Evolutionary conservation across 345 rosid species (phyloP), one percentile per base, ranked within the genome.

Genomic region (Melaleuca quinquenervia): DNA sequence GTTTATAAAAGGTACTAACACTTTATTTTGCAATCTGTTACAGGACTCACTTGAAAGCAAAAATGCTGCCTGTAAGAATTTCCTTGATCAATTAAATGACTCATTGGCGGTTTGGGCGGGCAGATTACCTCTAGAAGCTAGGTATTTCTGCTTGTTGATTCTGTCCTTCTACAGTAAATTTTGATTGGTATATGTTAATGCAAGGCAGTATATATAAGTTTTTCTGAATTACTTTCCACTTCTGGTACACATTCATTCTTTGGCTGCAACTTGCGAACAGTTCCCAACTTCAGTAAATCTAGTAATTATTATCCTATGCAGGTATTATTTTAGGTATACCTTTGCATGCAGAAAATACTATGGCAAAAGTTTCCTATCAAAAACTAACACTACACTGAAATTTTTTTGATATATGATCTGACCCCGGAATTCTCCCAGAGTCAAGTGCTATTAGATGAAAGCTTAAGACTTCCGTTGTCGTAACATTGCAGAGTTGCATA

Each of bases 31-130:
- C 84, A n/a, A 27, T 90, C 36, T 87, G 52, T 89, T 88, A 84
- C 95, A 97, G 99, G 98, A 94, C 84, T 89, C 94, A 58, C 92
- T 94, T 83, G 98, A 87, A 82, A 91, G 91, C 91, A 94, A 87
- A 90, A 94, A 90, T 90, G 91, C 94, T 83, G 90, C 89, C 26
- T 96, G 95, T 89, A 87, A 87, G 83, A 93, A 90, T 58, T 95
- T 97, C 88, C 89, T 96, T 18, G 88, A 89, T 76, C 90, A 90
- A 84, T 89, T 96, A 86, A 94, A 91, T 8, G 94, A 93, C 84
- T 96, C 99, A 82, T 87, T 92, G 90, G 93, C 90, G 54, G 95
- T 92, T 88, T 94, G 96, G 92, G 93, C 90, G 29, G 90, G 90
- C 87, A 92, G 91, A 85, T 88, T 97, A 87, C 96, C 95, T 24